Evolutionary conservation across 192 early-diverging fungal genomes (phyloP).

Genomic region (Entomortierella chlamydospora): DNA sequence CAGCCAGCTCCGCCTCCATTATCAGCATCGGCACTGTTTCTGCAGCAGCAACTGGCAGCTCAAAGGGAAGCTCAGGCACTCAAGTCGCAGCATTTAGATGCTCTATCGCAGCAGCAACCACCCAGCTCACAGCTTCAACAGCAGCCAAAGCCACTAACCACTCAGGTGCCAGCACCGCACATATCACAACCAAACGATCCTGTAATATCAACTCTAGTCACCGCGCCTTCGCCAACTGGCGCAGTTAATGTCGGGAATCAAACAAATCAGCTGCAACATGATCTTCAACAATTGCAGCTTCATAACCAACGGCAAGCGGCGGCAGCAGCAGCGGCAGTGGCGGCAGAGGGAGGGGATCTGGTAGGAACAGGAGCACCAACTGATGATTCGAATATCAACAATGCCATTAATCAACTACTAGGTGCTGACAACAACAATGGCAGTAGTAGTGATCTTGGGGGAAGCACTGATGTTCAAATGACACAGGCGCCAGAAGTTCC

Average conservation of each 20-base stretch:
- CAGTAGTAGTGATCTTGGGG: not conserved
- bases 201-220: too few species aligned
- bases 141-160: not conserved
- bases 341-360: not conserved
- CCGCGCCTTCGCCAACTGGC: too few species aligned
- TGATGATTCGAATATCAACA: not conserved
- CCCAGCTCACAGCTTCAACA: not conserved
- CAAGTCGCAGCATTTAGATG: not conserved
- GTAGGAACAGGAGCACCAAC: not conserved
- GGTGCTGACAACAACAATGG: not conserved
- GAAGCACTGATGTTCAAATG: not conserved
- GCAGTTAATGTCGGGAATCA: too few species aligned
- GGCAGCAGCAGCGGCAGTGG: conserved; percentile 1
- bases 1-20: too few species aligned
- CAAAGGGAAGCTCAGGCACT: not conserved
- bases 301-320: conserved; percentile 21
- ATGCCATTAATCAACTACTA: not conserved
- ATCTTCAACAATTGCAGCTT: conserved; percentile 32
- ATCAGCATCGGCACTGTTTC: conserved; percentile 21
- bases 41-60: conserved; percentile 27
- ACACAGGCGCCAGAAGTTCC: too few species aligned
- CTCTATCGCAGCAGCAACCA: not conserved
- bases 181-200: too few species aligned
- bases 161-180: not conserved
- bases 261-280: conserved; percentile 19